A percentile compares a stretch with the other conserved stretches of the same genome.
Evolutionary conservation across 2,329 filamentous ascomycete species (phyloP).

Genomic region (Fonsecaea pugnacius): DNA sequence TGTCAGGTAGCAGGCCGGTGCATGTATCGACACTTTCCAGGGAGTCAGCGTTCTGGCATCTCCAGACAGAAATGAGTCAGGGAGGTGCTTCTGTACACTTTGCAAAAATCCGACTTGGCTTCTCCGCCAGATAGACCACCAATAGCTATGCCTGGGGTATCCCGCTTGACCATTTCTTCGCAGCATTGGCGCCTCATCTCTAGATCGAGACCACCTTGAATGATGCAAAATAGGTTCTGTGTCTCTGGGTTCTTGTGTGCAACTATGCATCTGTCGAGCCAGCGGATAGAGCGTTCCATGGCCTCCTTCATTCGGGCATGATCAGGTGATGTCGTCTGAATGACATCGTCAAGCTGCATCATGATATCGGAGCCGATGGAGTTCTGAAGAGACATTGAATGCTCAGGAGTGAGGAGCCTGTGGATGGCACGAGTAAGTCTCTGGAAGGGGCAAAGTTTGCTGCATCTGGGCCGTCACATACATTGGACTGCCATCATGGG

Average conservation of each 20-base stretch:
- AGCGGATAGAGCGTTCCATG: conserved; percentile 91
- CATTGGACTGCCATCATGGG: conserved; percentile 94
- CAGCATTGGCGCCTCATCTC: conserved; percentile 85
- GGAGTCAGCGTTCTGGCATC: not conserved
- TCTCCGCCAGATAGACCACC: conserved; percentile 94
- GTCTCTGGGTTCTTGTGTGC: conserved; percentile 80
- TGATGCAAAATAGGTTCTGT: conserved; percentile 98
- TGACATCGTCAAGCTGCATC: conserved; percentile 98
- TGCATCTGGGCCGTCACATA: conserved; percentile 40
- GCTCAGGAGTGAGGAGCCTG: conserved; percentile 88
- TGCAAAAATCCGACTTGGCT: conserved; percentile 89
- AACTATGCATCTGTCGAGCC: conserved; percentile 92
- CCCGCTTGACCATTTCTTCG: conserved; percentile 80
- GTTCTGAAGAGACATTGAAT: conserved; percentile 94
- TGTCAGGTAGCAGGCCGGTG: conserved; percentile 79
- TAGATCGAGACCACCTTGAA: conserved; percentile 90
- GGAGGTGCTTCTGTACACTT: conserved; percentile 59
- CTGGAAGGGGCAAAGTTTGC: not conserved
- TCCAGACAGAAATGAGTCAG: conserved; percentile 12
- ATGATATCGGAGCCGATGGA: conserved; percentile 98
- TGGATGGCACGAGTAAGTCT: conserved; percentile 5
- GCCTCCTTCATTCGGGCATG: conserved; percentile 85
- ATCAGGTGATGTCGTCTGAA: conserved; percentile 94
- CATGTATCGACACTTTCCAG: conserved; percentile 71
- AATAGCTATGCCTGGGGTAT: conserved; percentile 96